These are phyloP conservation scores for Zychaea mexicana DNA, from an alignment of 371 early-diverging fungal species.

Conservation along the genomic window DNA sequence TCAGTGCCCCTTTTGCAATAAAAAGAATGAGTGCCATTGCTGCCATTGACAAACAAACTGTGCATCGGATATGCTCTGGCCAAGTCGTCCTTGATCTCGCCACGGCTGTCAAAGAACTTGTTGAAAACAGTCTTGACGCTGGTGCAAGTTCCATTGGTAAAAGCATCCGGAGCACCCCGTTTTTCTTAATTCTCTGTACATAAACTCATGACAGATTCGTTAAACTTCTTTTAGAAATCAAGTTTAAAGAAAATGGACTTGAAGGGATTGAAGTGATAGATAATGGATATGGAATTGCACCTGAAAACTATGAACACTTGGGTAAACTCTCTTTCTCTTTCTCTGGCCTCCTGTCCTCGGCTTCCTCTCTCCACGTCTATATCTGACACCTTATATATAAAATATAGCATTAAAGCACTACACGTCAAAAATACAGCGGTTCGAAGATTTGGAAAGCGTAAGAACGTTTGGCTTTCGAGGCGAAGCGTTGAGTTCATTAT, in stretches of 20 bases:
- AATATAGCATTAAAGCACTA: constrained; percentile 67
- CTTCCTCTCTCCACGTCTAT: too few species aligned
- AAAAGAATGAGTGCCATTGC: constrained; percentile 16
- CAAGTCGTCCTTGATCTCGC: constrained; percentile 92
- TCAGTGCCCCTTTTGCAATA: neutral
- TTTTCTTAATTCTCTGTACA: neutral
- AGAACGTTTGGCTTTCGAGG: constrained; percentile 86
- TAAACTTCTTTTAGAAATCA: constrained; percentile 60
- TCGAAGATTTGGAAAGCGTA: constrained; percentile 70
- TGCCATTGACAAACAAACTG: constrained; percentile 46
- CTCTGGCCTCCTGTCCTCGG: too few species aligned
- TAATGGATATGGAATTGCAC: constrained; percentile 83
- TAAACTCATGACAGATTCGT: neutral
- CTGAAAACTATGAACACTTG: constrained; percentile 61
- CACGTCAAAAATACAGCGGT: constrained; percentile 77
- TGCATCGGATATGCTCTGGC: constrained; percentile 85
- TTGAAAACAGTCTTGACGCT: constrained; percentile 98
- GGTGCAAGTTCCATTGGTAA: constrained; percentile 81
- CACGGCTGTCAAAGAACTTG: constrained; percentile 90
- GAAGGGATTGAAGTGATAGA: constrained; percentile 81
- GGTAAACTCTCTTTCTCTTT: constrained; percentile 49
- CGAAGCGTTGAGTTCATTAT: constrained; percentile 82
- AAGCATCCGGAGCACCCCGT: neutral
- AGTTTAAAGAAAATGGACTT: constrained; percentile 79
- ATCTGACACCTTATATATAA: neutral